Percentiles rank a stretch among this genome's conserved stretches.
Evolutionary conservation across 345 rosid genomes (phyloP).

Genomic region (Geranium brycei): DNA sequence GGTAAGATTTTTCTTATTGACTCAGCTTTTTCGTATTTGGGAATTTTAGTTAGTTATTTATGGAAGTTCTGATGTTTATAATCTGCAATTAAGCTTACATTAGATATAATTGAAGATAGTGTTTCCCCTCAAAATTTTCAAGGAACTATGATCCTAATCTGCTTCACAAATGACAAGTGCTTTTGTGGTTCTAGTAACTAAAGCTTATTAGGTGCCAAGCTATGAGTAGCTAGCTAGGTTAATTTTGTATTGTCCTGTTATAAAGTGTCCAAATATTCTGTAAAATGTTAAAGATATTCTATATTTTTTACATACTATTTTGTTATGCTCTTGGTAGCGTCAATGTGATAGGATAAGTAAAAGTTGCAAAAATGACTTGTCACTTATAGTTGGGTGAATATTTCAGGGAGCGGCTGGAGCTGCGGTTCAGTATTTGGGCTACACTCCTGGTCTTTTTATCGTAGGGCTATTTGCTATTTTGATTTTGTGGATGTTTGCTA

Average conservation of each 20-base stretch:
- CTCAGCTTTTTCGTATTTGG: too few species aligned
- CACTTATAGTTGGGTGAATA: not conserved
- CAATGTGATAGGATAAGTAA: too few species aligned
- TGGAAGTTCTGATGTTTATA: too few species aligned
- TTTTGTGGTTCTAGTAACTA: not conserved
- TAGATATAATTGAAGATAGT: not conserved
- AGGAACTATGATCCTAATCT: not conserved
- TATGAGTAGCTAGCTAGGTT: not conserved
- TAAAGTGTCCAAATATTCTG: too few species aligned
- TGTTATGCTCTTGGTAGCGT: not conserved
- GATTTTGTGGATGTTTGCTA: constrained; percentile 93
- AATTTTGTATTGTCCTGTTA: too few species aligned
- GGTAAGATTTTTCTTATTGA: constrained; percentile 36
- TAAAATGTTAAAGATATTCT: too few species aligned
- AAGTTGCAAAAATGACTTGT: not conserved
- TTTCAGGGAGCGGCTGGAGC: constrained; percentile 88
- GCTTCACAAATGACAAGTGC: not conserved
- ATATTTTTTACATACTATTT: too few species aligned
- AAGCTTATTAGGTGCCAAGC: not conserved
- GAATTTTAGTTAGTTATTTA: too few species aligned
- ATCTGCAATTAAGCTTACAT: too few species aligned
- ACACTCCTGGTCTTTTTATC: constrained; percentile 91
- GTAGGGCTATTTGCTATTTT: constrained; percentile 76
- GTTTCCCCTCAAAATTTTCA: not conserved
- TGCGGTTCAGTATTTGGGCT: constrained; percentile 69